These are phyloP conservation scores for Mycogone perniciosa DNA, from an alignment of 2,329 filamentous ascomycete genomes.

Conservation along the genomic window DNA sequence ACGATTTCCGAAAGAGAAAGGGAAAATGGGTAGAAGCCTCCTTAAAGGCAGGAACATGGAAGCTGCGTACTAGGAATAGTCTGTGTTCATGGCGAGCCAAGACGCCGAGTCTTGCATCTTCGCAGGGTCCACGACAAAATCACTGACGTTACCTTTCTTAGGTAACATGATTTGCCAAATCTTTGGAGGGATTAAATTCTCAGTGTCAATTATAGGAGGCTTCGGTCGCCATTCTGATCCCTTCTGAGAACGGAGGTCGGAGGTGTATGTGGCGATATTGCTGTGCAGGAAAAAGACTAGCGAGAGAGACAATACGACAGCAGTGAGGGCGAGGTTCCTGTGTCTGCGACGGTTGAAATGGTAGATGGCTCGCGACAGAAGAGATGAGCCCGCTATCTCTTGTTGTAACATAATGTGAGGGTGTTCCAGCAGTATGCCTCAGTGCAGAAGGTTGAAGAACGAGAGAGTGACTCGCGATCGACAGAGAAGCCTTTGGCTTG, in stretches of 20 bases:
- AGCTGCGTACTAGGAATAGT: constrained; percentile 4
- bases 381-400: constrained; percentile 1
- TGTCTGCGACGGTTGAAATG: constrained; percentile 3
- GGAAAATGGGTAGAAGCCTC: neutral
- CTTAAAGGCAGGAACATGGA: neutral
- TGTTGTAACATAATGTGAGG: neutral
- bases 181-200: constrained; percentile 2
- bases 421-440: too few relatives aligned
- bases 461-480: too few relatives aligned
- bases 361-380: neutral
- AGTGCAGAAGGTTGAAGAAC: too few relatives aligned
- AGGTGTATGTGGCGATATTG: neutral
- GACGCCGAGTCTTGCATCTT: constrained; percentile 7
- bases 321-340: constrained; percentile 8
- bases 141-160: constrained; percentile 1
- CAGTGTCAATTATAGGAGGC: neutral
- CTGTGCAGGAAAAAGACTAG: constrained; percentile 5
- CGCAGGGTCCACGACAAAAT: neutral
- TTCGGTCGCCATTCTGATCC: neutral
- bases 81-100: constrained; percentile 7
- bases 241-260: neutral
- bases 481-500: too few relatives aligned
- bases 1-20: too few relatives aligned
- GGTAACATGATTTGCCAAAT: constrained; percentile 10
- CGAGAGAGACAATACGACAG: neutral